Evolutionary conservation across 306 rosid genomes (phyloP).

Genomic region (Pyrus pyrifolia): DNA sequence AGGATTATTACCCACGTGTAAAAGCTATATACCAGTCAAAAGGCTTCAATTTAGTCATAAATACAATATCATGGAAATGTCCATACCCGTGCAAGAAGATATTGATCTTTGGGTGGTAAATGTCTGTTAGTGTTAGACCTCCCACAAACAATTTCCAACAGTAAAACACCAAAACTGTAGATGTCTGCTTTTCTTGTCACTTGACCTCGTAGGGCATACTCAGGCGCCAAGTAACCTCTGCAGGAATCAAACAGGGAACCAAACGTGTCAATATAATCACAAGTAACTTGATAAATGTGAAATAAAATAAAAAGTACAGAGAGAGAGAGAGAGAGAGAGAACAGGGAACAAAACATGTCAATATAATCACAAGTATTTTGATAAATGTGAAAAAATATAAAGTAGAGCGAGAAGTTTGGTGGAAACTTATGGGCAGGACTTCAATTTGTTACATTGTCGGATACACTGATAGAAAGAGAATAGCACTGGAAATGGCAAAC

Average conservation of each 20-base stretch:
- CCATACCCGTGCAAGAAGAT: conserved; percentile 67
- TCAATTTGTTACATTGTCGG: too few species aligned
- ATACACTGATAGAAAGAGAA: background rate
- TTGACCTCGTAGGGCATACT: conserved; percentile 73
- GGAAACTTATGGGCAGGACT: too few species aligned
- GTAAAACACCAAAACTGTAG: conserved; percentile 78
- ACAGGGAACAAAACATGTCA: background rate
- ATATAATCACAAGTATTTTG: conserved; percentile 4
- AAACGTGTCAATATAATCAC: background rate
- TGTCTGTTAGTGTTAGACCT: conserved; percentile 60
- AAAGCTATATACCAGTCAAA: background rate
- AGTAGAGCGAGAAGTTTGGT: background rate
- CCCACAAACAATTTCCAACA: conserved; percentile 76
- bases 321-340: background rate
- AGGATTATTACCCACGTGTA: background rate
- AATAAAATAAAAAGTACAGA: background rate
- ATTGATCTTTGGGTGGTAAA: conserved; percentile 52
- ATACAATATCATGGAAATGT: background rate
- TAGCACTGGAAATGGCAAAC: conserved; percentile 20
- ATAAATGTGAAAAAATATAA: background rate
- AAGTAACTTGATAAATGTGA: background rate
- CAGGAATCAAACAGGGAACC: conserved; percentile 18
- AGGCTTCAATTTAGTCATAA: background rate
- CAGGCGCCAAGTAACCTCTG: conserved; percentile 91
- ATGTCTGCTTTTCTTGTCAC: conserved; percentile 80